Evolutionary conservation across 345 rosid species (phyloP).

Genomic region (Mangifera indica): DNA sequence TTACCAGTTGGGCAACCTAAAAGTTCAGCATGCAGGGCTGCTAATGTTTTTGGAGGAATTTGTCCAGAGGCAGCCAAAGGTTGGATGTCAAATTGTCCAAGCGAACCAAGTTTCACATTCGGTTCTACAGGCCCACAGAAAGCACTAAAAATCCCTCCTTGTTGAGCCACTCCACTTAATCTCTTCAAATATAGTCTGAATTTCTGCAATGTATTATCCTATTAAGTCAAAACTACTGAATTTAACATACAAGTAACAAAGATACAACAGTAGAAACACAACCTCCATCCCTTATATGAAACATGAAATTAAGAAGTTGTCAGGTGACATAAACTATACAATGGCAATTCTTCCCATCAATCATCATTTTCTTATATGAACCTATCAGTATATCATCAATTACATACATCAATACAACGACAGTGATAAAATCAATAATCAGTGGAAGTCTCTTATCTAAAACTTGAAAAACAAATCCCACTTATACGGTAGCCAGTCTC

Average conservation of each 20-base stretch:
- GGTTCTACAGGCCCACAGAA: constrained; percentile 45
- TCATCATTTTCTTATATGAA: background rate
- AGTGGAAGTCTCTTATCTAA: too few relatives aligned
- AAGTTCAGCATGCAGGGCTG: constrained; percentile 61
- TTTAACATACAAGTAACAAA: background rate
- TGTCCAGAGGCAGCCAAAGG: constrained; percentile 68
- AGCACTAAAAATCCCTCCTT: constrained; percentile 42
- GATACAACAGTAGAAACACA: background rate
- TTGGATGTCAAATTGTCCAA: constrained; percentile 62
- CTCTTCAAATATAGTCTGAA: constrained; percentile 73
- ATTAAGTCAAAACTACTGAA: constrained; percentile 2
- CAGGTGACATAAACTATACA: background rate
- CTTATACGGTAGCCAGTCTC: too few relatives aligned
- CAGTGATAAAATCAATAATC: too few relatives aligned
- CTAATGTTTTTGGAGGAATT: constrained; percentile 66
- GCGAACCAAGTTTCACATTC: constrained; percentile 43
- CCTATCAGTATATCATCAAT: background rate
- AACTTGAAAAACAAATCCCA: too few relatives aligned
- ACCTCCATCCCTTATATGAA: background rate
- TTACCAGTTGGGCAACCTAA: constrained; percentile 55
- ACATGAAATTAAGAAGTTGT: background rate
- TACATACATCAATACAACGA: too few relatives aligned
- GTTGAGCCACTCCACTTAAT: constrained; percentile 60
- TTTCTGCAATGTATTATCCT: constrained; percentile 47
- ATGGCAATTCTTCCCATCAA: background rate